Evolutionary conservation across 352 stramenopile genomes (phyloP), one percentile per base, ranked within the genome.

Genomic region (Pythium insidiosum): DNA sequence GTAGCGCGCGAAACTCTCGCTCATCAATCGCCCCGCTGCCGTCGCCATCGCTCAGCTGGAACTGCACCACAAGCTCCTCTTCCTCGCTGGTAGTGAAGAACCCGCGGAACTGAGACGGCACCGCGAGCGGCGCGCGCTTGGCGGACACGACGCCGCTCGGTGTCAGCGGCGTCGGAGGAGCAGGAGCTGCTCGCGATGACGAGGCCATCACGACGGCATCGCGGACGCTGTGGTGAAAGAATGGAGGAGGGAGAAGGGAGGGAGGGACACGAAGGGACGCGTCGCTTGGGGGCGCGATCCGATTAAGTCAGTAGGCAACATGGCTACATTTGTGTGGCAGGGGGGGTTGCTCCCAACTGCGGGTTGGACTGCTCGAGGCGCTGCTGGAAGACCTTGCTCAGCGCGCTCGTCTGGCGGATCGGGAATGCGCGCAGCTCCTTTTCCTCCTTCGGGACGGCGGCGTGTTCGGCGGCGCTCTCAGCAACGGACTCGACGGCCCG

Each of bases 11-110:
- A 51, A 86, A 89, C 51, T 85, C 72, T 10, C 43, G 53, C 47
- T 85, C 67, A 19, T 89, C 69, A 28, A 89, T 84, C 16, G 65
- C 37, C 6, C 69, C 73, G 26, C 69, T 86, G 38, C 55, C 58
- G 19, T 87, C 69, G 6, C 16, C 35, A 39, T 89, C 73, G 22
- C 69, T 72, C 21, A 68, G 53, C 16, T 75, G 55, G 46, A 89
- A 89, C 38, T 85, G 72, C 12, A 73, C 46, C 1, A 66, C 46
- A 22, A 89, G 61, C 43, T 89, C 76, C 13, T 89, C 73, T 1
- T 51, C 58, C 45, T 83, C 61, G 9, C 58, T 50, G 2, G 63
- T 51, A 4, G 73, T 72, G 36, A 86, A 81, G 21, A 57, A 63
- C 5, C 41, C 41, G 9, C 58, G 56, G 24, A 66, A 61, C 49